Evolutionary conservation across 2,329 filamentous ascomycete genomes (phyloP), one percentile per base, ranked within the genome.

Genomic region (Fusarium bulbicola): DNA sequence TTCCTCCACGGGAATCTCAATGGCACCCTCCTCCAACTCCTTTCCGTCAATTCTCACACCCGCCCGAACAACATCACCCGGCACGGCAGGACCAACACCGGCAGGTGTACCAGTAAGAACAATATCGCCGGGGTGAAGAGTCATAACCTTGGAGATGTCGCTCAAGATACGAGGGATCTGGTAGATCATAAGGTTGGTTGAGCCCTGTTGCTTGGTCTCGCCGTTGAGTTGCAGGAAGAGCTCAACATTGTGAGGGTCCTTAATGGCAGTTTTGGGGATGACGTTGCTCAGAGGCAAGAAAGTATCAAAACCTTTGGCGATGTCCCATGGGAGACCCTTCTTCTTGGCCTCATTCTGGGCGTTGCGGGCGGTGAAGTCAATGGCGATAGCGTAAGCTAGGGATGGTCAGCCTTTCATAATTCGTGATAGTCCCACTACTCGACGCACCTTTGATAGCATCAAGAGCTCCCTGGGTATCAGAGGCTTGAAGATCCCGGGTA

Each of bases 341-440:
- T 93, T 94, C 90, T 98, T 99, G 74, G 95, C 95, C 85, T 98
- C 95, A 77, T 97, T 93, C 84, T 99, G 96, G 12, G 94, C 90
- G 83, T 98, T 98, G 74, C 96, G 93, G 2, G 93, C 96, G 15
- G 96, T 99, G 94, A 99, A 97, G 84, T 99, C 96, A 79, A 99
- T 98, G 76, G 93, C 91, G 52, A 98, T 88, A 74, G 95, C 89
- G 83, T 98, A 99, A 78, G 90, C 93, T 94, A 68, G 21, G 30
- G 6, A 14, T 21, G 39, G 45, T 76, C 34, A 74, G 62, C 52
- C 43, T 63, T 42, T 32, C 39, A 24, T 26, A 16, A 20, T 49
- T 20, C 18, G 36, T 57, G 20, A 39, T 12, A 24, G 26, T 16
- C 15, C 15, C 28, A 28, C 28, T 26, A 28, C 16, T 49, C 21